Base-by-base conservation (phyloP, 1,284 basidiomycete genomes). In the Pisolithus thermaeus region DNA sequence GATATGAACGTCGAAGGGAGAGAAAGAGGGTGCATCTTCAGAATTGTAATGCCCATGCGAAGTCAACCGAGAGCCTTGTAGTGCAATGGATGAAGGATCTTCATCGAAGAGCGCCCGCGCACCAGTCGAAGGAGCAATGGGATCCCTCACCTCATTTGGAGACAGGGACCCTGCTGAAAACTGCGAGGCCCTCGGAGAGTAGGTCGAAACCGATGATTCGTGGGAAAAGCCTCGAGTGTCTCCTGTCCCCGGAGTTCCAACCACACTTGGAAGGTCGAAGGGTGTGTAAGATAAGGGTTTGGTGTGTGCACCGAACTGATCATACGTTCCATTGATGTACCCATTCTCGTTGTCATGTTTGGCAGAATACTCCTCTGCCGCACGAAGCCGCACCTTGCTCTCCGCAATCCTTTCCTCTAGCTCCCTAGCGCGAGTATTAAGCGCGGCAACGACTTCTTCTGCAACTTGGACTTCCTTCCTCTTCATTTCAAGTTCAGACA, bases 401-500 rank as follows among this genome's bases (percentile, higher is more conserved):
- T 71, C 72, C 18, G 70, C 62, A 16, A 84, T 68, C 52, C 68
- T 77, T 27, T 79, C 80, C 66, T 88, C 86, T 53, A 83, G 67
- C 56, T 83, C 80, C 51, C 76, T 71, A 40, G 81, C 79, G 46
- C 78, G 77, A 32, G 73, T 70, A 57, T 75, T 80, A 23, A 86
- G 68, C 7, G 74, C 70, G 47, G 72, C 64, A 23, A 86, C 70
- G 28, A 78, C 75, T 54, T 88, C 83, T 68, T 94, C 91, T 39
- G 86, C 81, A 27, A 79, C 76, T 55, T 75, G 81, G 49, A 90
- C 81, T 64, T 91, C 86, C 53, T 74, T 75, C 62, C 72, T 75
- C 68, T 84, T 83, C 52, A 63, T 66, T 57, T 84, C 80, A 58
- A 90, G 65, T 56, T 79, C 76, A 50, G 75, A 72, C 49, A 68